Base-by-base conservation (phyloP, 2,329 filamentous ascomycete species). In the Xylariomycetidae sp. region DNA sequence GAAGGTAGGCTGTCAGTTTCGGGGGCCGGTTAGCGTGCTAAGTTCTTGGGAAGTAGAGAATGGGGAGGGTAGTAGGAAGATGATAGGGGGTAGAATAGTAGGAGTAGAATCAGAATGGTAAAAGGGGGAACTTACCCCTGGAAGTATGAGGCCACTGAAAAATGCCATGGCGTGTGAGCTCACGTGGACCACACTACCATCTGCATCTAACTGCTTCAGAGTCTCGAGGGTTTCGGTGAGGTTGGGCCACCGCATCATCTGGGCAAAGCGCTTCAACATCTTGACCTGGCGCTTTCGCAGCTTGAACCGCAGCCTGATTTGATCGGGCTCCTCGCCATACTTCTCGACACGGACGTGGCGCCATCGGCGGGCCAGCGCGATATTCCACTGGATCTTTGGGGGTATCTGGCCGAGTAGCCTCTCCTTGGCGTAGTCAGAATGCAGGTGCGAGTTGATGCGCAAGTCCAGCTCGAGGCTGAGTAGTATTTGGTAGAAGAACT, bases 181-280 rank as follows among this genome's bases (percentile, higher is more conserved):
- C 50, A 80, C 62, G 25, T 70, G 63, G 41, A 84, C 67, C 33
- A 85, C 61, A 11, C 67, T 66, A 15, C 71, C 69, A 38, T 82
- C 75, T 9, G 59, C 61, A 37, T 82, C 77, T 40, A 70, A 68
- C 40, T 80, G 70, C 41, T 71, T 74, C 34, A 88, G 67, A 28
- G 74, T 67, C 26, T 76, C 72, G 27, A 85, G 67, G 6, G 83
- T 78, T 38, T 77, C 75, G 14, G 65, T 64, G 38, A 86, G 70
- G 46, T 87, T 87, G 2, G 83, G 83, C 84, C 84, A 88, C 57
- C 85, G 87, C 66, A 88, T 78, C 50, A 74, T 76, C 51, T 76
- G 70, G 9, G 82, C 81, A 52, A 88, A 88, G 22, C 72, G 71
- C 44, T 74, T 73, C 27, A 88, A 63, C 52, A 80, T 77, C 52